Evolutionary conservation across 139 green algal genomes (phyloP), one percentile per base, ranked within the genome.

Genomic region (Auxenochlorella pyrenoidosa): DNA sequence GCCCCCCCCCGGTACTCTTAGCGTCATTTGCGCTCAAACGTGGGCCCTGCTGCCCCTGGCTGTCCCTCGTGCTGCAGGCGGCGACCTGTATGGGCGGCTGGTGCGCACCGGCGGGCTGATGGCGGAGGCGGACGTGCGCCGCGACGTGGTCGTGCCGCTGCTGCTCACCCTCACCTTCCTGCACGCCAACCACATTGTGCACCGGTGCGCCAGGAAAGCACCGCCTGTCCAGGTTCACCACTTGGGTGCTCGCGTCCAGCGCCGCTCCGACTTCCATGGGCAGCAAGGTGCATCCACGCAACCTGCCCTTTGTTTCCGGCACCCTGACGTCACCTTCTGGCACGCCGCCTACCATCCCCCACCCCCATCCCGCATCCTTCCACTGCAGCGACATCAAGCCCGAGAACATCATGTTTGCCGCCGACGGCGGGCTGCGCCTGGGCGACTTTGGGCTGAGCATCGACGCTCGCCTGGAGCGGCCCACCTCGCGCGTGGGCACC

Each of bases 321-420:
- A 54, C 10, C 47, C 47, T 10, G 47, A 54, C n/a, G n/a, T n/a
- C n/a, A n/a, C n/a, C n/a, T n/a, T n/a, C n/a, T n/a, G n/a, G n/a
- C n/a, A n/a, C n/a, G n/a, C n/a, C n/a, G n/a, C n/a, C n/a, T n/a
- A n/a, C n/a, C n/a, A n/a, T n/a, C n/a, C n/a, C n/a, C n/a, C n/a
- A n/a, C n/a, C n/a, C n/a, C n/a, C n/a, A n/a, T 13, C 54, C 75
- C 38, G 30, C 5, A 5, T 63, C 30, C 26, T 12, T 30, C 44
- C 16, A 36, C 18, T 32, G 78, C 80, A 85, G 95, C 15, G 92
- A 94, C 77, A 93, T 95, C 81, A 95, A 95, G 92, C 96, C 95
- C 6, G 95, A 98, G 88, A 98, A 98, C 88, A 93, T 98, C 32
- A 96, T 98, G 82, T 91, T 98, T 26, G 92, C 89, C 0, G 75